Conservation (phyloP, 768 basidiomycete genomes). For the Phaffia australis region DNA sequence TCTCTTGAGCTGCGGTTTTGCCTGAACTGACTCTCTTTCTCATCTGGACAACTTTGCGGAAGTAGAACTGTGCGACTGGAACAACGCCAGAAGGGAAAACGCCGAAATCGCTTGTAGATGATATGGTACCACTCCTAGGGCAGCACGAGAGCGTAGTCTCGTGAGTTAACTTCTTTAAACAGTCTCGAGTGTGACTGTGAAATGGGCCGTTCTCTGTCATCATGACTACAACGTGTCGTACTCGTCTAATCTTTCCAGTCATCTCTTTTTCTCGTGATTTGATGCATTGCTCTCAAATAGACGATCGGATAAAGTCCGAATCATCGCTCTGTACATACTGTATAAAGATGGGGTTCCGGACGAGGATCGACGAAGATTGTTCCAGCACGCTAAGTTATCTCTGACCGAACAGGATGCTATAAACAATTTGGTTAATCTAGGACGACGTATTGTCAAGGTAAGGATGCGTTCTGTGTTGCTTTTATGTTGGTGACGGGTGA, state of each 20-base stretch:
- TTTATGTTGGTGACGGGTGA: not conserved
- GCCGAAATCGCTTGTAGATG: conserved; percentile 90
- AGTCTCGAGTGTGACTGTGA: not conserved
- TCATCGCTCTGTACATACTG: conserved; percentile 90
- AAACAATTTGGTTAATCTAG: conserved; percentile 71
- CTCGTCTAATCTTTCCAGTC: not conserved
- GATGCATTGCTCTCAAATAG: conserved; percentile 45
- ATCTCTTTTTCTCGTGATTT: not conserved
- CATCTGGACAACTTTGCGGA: not conserved
- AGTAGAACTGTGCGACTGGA: conserved; percentile 85
- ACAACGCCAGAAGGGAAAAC: conserved; percentile 79
- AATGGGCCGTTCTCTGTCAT: not conserved
- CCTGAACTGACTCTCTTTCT: not conserved
- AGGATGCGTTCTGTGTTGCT: not conserved
- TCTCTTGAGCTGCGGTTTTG: too few relatives aligned
- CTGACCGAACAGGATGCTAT: conserved; percentile 86
- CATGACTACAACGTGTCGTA: not conserved
- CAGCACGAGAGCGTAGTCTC: conserved; percentile 61
- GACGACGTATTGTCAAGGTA: conserved; percentile 73
- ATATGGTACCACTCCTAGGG: conserved; percentile 90
- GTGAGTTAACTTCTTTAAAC: conserved; percentile 43
- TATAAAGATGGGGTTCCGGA: conserved; percentile 96
- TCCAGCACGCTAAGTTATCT: conserved; percentile 82
- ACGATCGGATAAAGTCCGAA: conserved; percentile 71
- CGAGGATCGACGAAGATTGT: conserved; percentile 84